Evolutionary conservation across 164 flowering plant genomes (phyloP), one percentile per base, ranked within the genome.

Genomic region (Dillenia turbinata): DNA sequence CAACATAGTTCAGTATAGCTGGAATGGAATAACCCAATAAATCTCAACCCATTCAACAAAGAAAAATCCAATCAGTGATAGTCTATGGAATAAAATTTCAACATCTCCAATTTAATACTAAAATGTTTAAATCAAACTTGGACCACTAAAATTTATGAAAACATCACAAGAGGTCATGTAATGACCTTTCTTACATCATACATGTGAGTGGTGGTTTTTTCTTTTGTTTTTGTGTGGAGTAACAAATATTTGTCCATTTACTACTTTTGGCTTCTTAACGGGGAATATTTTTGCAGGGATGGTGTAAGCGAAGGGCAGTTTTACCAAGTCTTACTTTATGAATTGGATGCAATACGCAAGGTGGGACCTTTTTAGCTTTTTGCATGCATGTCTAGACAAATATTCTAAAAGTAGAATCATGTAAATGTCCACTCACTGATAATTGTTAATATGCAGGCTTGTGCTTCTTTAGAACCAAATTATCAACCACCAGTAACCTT

Each of bases 241-340:
- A 10, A 15, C 9, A 52, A 12, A n/a, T 46, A 22, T 24, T 24
- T 16, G 7, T 45, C 16, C 12, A n/a, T 8, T 66, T 10, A 49
- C 3, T 47, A 26, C 52, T 19, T 17, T 57, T 49, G 16, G 48
- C 14, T 17, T 49, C 58, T 44, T 22, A 50, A 15, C 47, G 8
- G 46, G 56, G 17, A 12, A 52, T 63, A 2, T 47, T 17, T 66
- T 71, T 64, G 54, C 79, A 92, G 96, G 78, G 98, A 92, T 69
- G 98, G 98, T 60, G 98, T 92, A 47, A 92, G 98, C 63, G 98
- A 92, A 74, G 96, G 96, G 49, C 96, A 90, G 48, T 92, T 92
- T 74, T 78, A 81, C 71, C 93, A 92, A 83, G 96, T 90, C 54
- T 79, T 92, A 47, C 85, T 85, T 7, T 81, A 80, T 46, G 98